These are phyloP conservation scores for Lactifluus volemus DNA, from an alignment of 768 basidiomycete genomes.

Conservation along the genomic window DNA sequence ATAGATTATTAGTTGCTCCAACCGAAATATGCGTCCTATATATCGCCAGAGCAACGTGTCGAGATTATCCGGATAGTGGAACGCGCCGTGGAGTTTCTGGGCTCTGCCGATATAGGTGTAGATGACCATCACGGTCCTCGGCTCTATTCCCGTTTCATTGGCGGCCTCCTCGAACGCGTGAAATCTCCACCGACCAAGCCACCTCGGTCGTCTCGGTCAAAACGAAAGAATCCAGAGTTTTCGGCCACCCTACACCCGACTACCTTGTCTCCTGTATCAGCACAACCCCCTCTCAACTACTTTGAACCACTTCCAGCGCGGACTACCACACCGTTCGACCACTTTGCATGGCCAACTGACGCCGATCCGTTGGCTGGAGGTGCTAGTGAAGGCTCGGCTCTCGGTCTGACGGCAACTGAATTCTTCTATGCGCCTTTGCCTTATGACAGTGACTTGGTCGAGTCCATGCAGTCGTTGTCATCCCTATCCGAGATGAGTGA, in stretches of 20 bases:
- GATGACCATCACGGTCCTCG: slow-evolving; percentile 28
- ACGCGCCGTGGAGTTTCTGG: slow-evolving; percentile 22
- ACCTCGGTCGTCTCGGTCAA: background rate
- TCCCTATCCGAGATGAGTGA: slow-evolving; percentile 4
- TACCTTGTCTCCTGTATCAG: background rate
- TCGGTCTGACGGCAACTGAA: slow-evolving; percentile 14
- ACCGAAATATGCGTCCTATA: slow-evolving; percentile 23
- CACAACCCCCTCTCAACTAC: background rate
- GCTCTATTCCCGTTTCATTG: slow-evolving; percentile 27
- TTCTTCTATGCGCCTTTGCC: slow-evolving; percentile 19
- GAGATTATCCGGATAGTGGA: slow-evolving; percentile 23
- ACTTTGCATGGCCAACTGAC: slow-evolving; percentile 9
- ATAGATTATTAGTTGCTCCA: slow-evolving; percentile 21
- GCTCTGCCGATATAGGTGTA: slow-evolving; percentile 24
- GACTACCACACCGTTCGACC: slow-evolving; percentile 14
- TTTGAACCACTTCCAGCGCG: slow-evolving; percentile 17
- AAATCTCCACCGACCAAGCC: background rate
- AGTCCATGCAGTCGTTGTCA: slow-evolving; percentile 18
- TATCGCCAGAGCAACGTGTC: slow-evolving; percentile 21
- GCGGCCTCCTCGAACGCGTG: slow-evolving; percentile 21
- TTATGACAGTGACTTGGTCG: slow-evolving; percentile 16
- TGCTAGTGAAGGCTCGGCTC: background rate
- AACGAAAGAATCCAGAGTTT: background rate
- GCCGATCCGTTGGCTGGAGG: background rate
- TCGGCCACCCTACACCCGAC: background rate